Conservation (phyloP, 306 rosid species). For the Corylus heterophylla region DNA sequence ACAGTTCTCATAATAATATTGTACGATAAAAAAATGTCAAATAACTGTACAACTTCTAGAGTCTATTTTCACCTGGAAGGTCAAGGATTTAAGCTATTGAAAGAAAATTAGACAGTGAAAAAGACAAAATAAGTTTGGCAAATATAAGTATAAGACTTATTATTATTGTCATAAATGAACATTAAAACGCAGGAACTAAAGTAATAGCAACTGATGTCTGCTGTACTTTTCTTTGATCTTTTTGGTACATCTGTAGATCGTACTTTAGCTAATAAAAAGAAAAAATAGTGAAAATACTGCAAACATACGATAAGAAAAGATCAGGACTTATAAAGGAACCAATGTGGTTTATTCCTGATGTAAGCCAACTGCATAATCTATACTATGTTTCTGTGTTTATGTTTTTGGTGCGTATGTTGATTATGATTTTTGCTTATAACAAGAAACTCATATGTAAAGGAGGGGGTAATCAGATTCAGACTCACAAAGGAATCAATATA, state of each 20-base stretch:
- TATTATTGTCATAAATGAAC: background rate
- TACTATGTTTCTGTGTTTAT: background rate
- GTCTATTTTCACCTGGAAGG: background rate
- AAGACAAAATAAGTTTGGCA: background rate
- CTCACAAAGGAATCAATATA: too few relatives aligned
- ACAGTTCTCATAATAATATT: background rate
- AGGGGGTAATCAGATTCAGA: too few relatives aligned
- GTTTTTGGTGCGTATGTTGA: background rate
- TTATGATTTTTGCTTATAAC: too few relatives aligned
- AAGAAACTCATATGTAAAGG: too few relatives aligned
- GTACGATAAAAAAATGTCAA: background rate
- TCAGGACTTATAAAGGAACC: background rate
- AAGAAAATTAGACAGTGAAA: background rate
- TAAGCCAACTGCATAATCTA: background rate
- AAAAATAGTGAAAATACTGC: background rate
- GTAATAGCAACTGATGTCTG: background rate
- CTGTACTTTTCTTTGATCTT: background rate
- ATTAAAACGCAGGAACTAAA: background rate
- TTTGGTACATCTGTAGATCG: background rate
- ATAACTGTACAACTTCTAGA: background rate
- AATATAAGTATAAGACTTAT: background rate
- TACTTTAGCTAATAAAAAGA: background rate
- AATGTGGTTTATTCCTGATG: background rate
- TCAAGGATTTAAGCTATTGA: background rate
- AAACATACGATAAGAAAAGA: background rate